Percentiles rank a stretch among this genome's conserved stretches.
Conservation (phyloP, 768 basidiomycete genomes). For the Phylloporus sp. region DNA sequence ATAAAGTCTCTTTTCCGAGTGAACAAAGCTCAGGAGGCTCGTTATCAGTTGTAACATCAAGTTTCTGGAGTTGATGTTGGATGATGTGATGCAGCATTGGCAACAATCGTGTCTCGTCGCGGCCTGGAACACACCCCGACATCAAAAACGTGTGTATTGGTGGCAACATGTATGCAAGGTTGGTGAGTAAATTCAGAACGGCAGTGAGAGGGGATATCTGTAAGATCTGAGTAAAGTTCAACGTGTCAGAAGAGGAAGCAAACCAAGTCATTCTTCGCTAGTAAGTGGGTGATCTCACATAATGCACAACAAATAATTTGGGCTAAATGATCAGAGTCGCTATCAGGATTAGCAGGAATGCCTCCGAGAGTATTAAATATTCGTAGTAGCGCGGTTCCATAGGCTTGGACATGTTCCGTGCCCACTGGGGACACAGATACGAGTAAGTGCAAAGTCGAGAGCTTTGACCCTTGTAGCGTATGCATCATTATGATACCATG, state of each 20-base stretch:
- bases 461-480: constrained; percentile 33
- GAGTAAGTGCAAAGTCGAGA: constrained; percentile 52
- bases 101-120: constrained; percentile 34
- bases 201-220: constrained; percentile 47
- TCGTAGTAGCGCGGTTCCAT: constrained; percentile 40
- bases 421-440: constrained; percentile 35
- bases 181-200: constrained; percentile 50
- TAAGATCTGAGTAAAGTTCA: constrained; percentile 7
- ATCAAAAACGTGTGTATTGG: constrained; percentile 40
- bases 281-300: constrained; percentile 36
- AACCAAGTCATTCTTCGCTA: constrained; percentile 41
- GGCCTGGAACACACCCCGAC: constrained; percentile 22
- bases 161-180: constrained; percentile 47
- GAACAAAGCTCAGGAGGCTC: constrained; percentile 20
- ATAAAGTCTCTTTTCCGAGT: constrained; percentile 41
- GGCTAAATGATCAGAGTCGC: constrained; percentile 18
- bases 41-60: constrained; percentile 27
- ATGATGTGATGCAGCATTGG: constrained; percentile 41
- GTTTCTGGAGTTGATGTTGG: constrained; percentile 34
- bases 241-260: constrained; percentile 16
- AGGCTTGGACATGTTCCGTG: constrained; percentile 29
- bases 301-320: constrained; percentile 35
- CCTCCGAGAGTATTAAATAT: constrained; percentile 31
- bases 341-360: constrained; percentile 16
- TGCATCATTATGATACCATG: constrained; percentile 62